A percentile compares a stretch with the other conserved stretches of the same genome.
phyloP scores from a whole-genome alignment of 805 yeast genomes.

The Starmerella tilneyi region DNA sequence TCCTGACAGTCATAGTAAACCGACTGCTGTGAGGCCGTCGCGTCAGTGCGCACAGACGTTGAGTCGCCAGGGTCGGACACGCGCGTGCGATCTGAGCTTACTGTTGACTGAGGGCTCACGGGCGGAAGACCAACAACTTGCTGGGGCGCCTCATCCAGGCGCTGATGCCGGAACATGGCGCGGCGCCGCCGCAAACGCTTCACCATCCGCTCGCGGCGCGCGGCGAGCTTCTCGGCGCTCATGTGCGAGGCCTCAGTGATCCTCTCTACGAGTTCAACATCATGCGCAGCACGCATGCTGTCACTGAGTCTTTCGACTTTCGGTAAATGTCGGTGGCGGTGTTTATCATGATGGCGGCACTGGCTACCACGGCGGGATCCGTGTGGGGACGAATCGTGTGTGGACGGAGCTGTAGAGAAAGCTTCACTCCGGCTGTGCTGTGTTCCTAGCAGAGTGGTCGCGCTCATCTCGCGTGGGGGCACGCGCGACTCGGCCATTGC shows the following conservation, averaged over 20 bases:
- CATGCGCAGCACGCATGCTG: not conserved
- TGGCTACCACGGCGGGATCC: no score
- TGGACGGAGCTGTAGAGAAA: no score
- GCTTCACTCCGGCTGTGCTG: no score
- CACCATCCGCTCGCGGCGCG: not conserved
- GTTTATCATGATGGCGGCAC: no score
- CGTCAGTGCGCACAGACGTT: not conserved
- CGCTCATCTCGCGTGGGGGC: no score
- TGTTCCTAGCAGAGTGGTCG: no score
- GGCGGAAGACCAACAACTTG: not conserved
- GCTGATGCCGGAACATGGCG: not conserved
- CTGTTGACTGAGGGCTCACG: no score
- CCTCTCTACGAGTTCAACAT: not conserved
- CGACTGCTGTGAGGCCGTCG: not conserved
- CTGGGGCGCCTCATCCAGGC: not conserved
- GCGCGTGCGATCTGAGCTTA: slow-evolving; percentile 2
- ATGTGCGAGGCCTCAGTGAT: not conserved
- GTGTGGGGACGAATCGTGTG: no score
- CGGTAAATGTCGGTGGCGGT: not conserved
- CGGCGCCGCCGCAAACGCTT: not conserved
- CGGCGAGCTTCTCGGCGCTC: not conserved
- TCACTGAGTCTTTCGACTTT: no score
- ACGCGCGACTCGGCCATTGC: no score
- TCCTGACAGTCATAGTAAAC: not conserved
- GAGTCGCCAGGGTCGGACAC: not conserved